Evolutionary conservation across 2,329 filamentous ascomycete species (phyloP).

Genomic region (Lecanicillium sp.): DNA sequence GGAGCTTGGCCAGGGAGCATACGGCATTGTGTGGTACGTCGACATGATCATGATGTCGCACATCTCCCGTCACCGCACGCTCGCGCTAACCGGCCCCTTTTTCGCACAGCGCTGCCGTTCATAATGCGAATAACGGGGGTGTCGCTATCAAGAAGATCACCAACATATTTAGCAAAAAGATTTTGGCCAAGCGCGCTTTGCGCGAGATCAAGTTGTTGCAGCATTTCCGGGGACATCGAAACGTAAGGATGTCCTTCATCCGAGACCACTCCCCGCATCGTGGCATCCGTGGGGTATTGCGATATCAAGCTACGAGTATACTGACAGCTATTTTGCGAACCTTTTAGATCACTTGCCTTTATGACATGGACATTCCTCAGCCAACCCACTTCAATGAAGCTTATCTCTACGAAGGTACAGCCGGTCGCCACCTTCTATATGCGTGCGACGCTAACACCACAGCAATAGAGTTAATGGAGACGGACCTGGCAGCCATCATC

Average conservation of each 20-base stretch:
- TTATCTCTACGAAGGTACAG: slow-evolving; percentile 94
- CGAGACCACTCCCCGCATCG: too few relatives aligned
- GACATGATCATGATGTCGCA: too few relatives aligned
- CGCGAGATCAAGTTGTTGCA: slow-evolving; percentile 98
- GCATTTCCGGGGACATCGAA: slow-evolving; percentile 88
- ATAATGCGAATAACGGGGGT: slow-evolving; percentile 82
- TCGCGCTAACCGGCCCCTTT: slow-evolving; percentile 4
- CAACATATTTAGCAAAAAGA: slow-evolving; percentile 99
- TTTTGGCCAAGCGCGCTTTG: slow-evolving; percentile 93
- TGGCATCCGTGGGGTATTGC: too few relatives aligned
- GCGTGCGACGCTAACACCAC: too few relatives aligned
- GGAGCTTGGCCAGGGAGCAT: slow-evolving; percentile 95
- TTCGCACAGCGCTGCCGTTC: slow-evolving; percentile 71
- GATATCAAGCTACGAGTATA: too few relatives aligned
- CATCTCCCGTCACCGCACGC: not conserved
- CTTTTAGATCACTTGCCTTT: slow-evolving; percentile 87
- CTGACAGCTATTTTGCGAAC: too few relatives aligned
- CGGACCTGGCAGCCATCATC: slow-evolving; percentile 95
- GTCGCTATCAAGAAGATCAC: slow-evolving; percentile 99
- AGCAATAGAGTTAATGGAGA: slow-evolving; percentile 88
- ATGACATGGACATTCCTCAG: slow-evolving; percentile 98
- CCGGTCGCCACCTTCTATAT: not conserved
- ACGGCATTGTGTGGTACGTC: slow-evolving; percentile 91
- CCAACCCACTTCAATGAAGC: slow-evolving; percentile 99
- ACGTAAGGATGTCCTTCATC: slow-evolving; percentile 48